Conservation (phyloP, 2,329 filamentous ascomycete species). For the Fusarium bactridioides region DNA sequence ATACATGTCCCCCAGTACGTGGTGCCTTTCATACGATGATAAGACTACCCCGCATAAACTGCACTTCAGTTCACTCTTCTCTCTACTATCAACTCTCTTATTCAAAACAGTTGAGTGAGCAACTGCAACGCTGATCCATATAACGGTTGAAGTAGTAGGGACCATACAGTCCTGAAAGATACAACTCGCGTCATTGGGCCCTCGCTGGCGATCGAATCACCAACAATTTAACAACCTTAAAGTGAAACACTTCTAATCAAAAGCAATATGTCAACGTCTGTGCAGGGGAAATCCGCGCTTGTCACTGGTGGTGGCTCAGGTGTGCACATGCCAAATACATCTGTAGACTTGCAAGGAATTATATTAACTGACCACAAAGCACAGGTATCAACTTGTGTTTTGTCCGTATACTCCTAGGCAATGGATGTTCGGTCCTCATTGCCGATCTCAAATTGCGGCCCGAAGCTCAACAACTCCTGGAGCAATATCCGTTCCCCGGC, state of each 20-base stretch:
- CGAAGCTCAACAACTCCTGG: slow-evolving; percentile 47
- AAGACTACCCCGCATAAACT: slow-evolving; percentile 22
- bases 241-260: not conserved
- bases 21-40: not conserved
- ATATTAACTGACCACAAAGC: not conserved
- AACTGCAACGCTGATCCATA: not conserved
- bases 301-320: slow-evolving; percentile 37
- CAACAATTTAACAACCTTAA: not conserved
- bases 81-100: not conserved
- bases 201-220: not conserved
- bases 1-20: slow-evolving; percentile 29
- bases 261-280: slow-evolving; percentile 35
- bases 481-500: slow-evolving; percentile 41
- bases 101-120: not conserved
- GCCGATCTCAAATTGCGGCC: slow-evolving; percentile 48
- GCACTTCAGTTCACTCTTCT: not conserved
- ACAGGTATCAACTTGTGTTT: slow-evolving; percentile 50
- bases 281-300: slow-evolving; percentile 33
- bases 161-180: not conserved
- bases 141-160: not conserved
- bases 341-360: not conserved
- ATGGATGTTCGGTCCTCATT: slow-evolving; percentile 50
- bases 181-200: not conserved
- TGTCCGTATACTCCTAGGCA: slow-evolving; percentile 44
- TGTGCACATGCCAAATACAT: not conserved